Percentiles rank a stretch among this genome's conserved stretches.
These are phyloP conservation scores for Maudiozyma saulgeensis DNA, from an alignment of 805 yeast species.

Conservation along the genomic window DNA sequence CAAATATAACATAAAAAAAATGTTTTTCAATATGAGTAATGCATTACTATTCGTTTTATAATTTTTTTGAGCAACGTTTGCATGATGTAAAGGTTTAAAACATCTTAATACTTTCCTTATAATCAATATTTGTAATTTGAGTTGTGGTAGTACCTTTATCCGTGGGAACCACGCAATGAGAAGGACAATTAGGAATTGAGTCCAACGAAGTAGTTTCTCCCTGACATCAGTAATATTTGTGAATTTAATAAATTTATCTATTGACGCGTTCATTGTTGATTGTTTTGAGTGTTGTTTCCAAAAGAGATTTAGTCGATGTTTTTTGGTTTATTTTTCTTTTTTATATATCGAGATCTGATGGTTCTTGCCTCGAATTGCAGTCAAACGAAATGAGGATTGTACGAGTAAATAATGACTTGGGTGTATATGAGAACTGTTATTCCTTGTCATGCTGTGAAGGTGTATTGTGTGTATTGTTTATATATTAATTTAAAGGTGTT, in stretches of 20 bases:
- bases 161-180: slow-evolving; percentile 30
- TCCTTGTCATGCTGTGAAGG: no score
- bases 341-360: no score
- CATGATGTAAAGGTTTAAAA: slow-evolving; percentile 66
- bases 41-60: slow-evolving; percentile 30
- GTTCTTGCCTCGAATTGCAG: background rate
- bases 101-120: slow-evolving; percentile 77
- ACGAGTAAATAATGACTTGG: no score
- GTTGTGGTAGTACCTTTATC: slow-evolving; percentile 9
- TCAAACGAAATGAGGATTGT: no score
- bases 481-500: no score
- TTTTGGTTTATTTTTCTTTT: background rate
- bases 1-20: slow-evolving; percentile 54
- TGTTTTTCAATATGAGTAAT: slow-evolving; percentile 36
- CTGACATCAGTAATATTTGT: background rate
- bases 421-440: no score
- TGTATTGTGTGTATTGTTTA: no score
- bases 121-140: slow-evolving; percentile 40
- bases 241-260: background rate
- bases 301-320: background rate
- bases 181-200: background rate
- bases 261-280: background rate
- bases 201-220: background rate
- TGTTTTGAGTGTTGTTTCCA: background rate
- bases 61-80: slow-evolving; percentile 54